Evolutionary conservation across 1,284 basidiomycete genomes (phyloP).

Genomic region (Termitomyces sp.): DNA sequence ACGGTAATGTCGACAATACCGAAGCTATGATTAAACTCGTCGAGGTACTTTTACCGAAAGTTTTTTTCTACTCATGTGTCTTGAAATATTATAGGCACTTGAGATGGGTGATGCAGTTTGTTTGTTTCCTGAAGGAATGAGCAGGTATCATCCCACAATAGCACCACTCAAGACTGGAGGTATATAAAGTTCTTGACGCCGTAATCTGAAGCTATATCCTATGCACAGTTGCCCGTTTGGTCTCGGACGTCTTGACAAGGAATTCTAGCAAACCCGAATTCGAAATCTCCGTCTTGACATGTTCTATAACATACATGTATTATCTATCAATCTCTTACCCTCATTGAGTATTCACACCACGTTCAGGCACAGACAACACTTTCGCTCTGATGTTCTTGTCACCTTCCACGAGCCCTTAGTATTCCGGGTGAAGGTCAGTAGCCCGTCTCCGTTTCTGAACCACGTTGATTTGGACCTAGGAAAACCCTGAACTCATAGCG

Average conservation of each 20-base stretch:
- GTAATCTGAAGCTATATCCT: constrained; percentile 3
- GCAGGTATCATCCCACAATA: constrained; percentile 76
- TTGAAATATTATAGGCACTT: constrained; percentile 46
- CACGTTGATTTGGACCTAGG: constrained; percentile 32
- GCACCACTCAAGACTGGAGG: constrained; percentile 83
- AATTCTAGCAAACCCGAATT: constrained; percentile 66
- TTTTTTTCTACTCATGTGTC: constrained; percentile 1
- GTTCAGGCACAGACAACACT: constrained; percentile 61
- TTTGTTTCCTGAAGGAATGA: constrained; percentile 80
- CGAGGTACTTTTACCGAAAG: constrained; percentile 38
- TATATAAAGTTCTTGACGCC: constrained; percentile 20
- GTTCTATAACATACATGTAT: constrained; percentile 80
- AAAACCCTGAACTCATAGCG: constrained; percentile 64
- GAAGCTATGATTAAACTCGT: constrained; percentile 64
- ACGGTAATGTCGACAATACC: constrained; percentile 58
- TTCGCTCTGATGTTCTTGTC: constrained; percentile 80
- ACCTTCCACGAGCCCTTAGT: constrained; percentile 74
- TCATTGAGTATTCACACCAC: not conserved
- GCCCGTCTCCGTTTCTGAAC: not conserved
- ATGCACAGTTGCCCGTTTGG: constrained; percentile 64
- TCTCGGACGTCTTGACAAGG: constrained; percentile 72
- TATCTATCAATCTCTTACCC: constrained; percentile 16
- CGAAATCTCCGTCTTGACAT: constrained; percentile 67
- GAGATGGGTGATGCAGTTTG: constrained; percentile 77
- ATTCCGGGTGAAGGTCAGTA: constrained; percentile 56